Conservation (phyloP, 345 rosid genomes). For the Geranium rotundifolium region DNA sequence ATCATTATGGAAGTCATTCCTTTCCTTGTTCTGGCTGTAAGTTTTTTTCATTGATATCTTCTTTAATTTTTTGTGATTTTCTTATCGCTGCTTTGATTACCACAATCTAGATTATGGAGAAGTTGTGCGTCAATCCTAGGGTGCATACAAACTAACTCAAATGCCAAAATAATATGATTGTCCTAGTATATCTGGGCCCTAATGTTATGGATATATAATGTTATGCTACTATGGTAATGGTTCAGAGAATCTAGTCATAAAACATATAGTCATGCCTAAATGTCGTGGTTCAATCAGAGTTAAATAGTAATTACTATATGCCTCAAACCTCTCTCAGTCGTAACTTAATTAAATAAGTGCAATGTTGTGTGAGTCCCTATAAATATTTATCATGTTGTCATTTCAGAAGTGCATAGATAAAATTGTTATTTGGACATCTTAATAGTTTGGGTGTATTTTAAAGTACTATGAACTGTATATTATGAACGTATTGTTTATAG, state of each 20-base stretch:
- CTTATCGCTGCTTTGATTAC: not conserved
- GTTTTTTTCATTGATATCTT: constrained; percentile 18
- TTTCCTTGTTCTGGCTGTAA: constrained; percentile 95
- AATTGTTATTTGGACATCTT: not conserved
- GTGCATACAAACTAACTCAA: not conserved
- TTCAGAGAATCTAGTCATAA: not conserved
- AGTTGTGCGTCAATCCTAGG: not conserved
- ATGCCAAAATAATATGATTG: too few relatives aligned
- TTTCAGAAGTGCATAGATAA: not conserved
- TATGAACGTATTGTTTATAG: too few relatives aligned
- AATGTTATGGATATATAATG: not conserved
- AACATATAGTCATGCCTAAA: not conserved
- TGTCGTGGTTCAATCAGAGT: not conserved
- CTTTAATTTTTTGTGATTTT: constrained; percentile 1
- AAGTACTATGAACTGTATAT: too few relatives aligned
- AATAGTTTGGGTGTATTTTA: too few relatives aligned
- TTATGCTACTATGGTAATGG: not conserved
- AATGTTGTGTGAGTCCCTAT: too few relatives aligned
- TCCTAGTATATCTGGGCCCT: not conserved
- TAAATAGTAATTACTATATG: too few relatives aligned
- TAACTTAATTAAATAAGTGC: too few relatives aligned
- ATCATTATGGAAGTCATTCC: constrained; percentile 99
- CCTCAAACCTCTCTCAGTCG: not conserved
- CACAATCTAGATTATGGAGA: not conserved
- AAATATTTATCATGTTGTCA: too few relatives aligned